Evolutionary conservation across 1,139 yeast species (phyloP), one percentile per base, ranked within the genome.

Genomic region (Lodderomyces orthopsilosis): DNA sequence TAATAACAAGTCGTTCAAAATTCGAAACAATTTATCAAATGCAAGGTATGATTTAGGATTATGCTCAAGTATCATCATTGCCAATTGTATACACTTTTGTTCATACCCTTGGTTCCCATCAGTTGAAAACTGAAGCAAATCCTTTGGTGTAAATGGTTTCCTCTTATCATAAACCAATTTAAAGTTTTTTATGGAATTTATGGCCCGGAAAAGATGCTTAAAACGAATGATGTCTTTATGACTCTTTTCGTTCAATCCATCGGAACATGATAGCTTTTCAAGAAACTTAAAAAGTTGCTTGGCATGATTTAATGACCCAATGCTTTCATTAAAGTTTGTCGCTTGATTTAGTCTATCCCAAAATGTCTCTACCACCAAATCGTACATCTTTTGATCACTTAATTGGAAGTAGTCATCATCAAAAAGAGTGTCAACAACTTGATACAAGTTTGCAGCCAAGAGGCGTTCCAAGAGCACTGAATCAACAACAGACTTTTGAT

Each of bases 311-410:
- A 81, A 59, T 32, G 67, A 71, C 0, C 83, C 84, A 30, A 68
- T 62, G 8, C 63, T 62, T 8, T 70, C 75, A 45, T 78, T 74
- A 17, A 83, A 72, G 49, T 68, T 75, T 0, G 73, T 58, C 0
- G 87, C 79, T 22, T 60, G 61, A 46, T 75, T 71, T 51, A 77
- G 75, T 37, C 73, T 71, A 18, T 65, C 70, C 87, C 87, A 82
- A 46, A 79, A 77, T 52, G 75, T 69, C 34, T 68, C 61, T 17
- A 54, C 35, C 1, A 65, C 48, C 13, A 65, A 48, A 4, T 56
- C 53, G 35, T 53, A 61, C 10, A 59, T 53, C 2, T 42, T 44
- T 15, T 54, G 52, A 2, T 48, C 42, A 3, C 61, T 26, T 2
- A 56, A 44, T 6, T 57, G 59, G 15, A 61, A 43, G 6, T 51